phyloP scores from a whole-genome alignment of 108 stramenopile genomes.

The Nannochloropsis salina region DNA sequence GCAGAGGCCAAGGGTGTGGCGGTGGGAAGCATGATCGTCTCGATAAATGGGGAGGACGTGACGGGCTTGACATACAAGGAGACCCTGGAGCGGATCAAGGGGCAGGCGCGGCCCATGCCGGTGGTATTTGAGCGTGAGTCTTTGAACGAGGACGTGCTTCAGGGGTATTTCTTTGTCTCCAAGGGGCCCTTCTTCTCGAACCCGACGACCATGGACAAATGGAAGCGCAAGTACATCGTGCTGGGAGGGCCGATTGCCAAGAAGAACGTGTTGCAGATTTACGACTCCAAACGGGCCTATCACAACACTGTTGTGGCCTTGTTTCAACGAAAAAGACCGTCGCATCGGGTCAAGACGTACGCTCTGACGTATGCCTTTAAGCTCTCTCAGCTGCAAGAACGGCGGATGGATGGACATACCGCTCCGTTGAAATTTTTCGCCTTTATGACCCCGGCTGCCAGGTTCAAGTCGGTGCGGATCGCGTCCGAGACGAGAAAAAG shows the following conservation, averaged over 20 bases:
- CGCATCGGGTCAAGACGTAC: constrained; percentile 13
- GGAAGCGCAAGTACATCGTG: background rate
- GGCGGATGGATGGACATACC: constrained; percentile 12
- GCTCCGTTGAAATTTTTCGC: constrained; percentile 5
- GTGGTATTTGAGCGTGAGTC: constrained; percentile 2
- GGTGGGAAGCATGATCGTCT: background rate
- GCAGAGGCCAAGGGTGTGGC: background rate
- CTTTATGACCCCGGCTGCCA: background rate
- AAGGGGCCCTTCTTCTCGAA: background rate
- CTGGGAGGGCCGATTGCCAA: constrained; percentile 6
- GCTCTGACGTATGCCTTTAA: background rate
- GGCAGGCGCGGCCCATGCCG: background rate
- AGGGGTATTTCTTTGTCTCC: background rate
- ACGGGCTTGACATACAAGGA: constrained; percentile 10
- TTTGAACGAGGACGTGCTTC: background rate
- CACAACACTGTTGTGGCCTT: constrained; percentile 14
- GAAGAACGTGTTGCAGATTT: background rate
- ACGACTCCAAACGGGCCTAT: background rate
- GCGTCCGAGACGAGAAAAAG: background rate
- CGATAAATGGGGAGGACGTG: background rate
- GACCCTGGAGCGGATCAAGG: constrained; percentile 1
- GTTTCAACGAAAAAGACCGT: background rate
- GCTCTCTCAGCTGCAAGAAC: background rate
- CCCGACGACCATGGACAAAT: constrained; percentile 13
- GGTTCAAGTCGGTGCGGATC: background rate